Evolutionary conservation across 352 stramenopile species (phyloP).

Genomic region (Pythium biforme): DNA sequence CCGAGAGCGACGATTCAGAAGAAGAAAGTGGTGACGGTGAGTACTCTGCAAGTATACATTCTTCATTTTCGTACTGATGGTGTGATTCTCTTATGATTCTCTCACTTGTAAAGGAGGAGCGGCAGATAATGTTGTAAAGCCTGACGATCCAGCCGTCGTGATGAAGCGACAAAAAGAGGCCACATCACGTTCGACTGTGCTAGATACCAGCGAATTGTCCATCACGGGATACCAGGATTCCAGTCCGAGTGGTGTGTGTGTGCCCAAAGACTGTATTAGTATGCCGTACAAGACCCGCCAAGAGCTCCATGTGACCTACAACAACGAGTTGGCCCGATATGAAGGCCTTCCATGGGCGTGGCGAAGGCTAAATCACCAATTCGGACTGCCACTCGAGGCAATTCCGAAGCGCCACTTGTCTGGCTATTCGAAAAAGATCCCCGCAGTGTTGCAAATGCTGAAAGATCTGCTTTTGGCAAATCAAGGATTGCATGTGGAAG

Average conservation of each 20-base stretch:
- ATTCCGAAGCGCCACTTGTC: conserved; percentile 57
- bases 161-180: not conserved
- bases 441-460: conserved; percentile 77
- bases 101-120: too few relatives aligned
- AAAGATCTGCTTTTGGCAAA: conserved; percentile 52
- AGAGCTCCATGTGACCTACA: conserved; percentile 77
- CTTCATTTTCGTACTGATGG: too few relatives aligned
- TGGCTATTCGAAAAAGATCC: conserved; percentile 66
- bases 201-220: conserved; percentile 21
- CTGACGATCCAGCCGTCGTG: not conserved
- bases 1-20: not conserved
- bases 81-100: too few relatives aligned
- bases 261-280: conserved; percentile 46
- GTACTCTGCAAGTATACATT: too few relatives aligned
- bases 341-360: conserved; percentile 71
- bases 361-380: conserved; percentile 68
- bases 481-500: conserved; percentile 46
- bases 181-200: conserved; percentile 3
- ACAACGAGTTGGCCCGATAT: conserved; percentile 60
- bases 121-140: not conserved
- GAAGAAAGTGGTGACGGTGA: not conserved
- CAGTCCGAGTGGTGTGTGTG: not conserved
- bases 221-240: not conserved
- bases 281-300: conserved; percentile 63
- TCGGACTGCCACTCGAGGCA: conserved; percentile 61